phyloP scores from a whole-genome alignment of 208 protist species.

The Leptomonas pyrrhocoris region DNA sequence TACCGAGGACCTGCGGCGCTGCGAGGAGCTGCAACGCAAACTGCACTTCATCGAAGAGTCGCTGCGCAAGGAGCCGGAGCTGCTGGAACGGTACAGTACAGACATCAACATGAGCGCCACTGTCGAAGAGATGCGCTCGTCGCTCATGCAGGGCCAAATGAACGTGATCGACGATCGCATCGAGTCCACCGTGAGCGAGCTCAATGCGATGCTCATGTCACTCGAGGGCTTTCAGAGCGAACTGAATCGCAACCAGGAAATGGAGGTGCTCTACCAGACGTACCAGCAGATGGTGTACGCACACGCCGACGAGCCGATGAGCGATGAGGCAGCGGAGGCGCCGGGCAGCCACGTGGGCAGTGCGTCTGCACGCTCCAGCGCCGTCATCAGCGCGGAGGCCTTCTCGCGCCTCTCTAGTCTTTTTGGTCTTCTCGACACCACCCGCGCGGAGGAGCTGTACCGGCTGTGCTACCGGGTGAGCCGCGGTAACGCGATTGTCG shows the following conservation, averaged over 20 bases:
- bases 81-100: constrained; percentile 81
- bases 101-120: constrained; percentile 46
- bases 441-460: constrained; percentile 89
- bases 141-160: constrained; percentile 85
- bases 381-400: constrained; percentile 23
- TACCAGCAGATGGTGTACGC: constrained; percentile 79
- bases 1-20: constrained; percentile 96
- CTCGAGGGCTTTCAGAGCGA: constrained; percentile 52
- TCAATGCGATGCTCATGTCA: constrained; percentile 44
- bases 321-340: constrained; percentile 15
- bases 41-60: constrained; percentile 92
- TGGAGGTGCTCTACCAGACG: constrained; percentile 89
- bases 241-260: constrained; percentile 73
- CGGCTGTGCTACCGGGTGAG: constrained; percentile 95
- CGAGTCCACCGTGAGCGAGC: constrained; percentile 40
- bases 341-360: constrained; percentile 45
- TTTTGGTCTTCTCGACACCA: constrained; percentile 94
- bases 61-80: constrained; percentile 69
- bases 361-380: constrained; percentile 29
- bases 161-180: constrained; percentile 82
- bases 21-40: constrained; percentile 97
- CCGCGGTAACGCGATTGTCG: constrained; percentile 96
- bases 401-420: constrained; percentile 80
- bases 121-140: constrained; percentile 68
- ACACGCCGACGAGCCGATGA: constrained; percentile 56